A percentile compares a stretch with the other conserved stretches of the same genome.
Conservation (phyloP, 257 asterid species). For the Marsdenia floribunda region DNA sequence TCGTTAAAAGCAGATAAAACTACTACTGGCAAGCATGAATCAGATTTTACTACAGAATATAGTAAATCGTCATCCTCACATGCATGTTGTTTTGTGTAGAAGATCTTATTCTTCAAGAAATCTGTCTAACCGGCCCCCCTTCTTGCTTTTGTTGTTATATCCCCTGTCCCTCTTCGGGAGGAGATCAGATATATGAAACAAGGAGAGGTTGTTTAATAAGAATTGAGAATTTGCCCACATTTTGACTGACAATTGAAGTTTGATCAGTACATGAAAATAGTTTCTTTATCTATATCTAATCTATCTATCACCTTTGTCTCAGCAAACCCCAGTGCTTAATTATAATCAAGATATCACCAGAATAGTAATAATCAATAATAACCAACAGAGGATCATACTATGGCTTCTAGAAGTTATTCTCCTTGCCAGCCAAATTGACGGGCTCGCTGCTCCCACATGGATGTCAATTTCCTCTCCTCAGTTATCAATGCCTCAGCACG, state of each 20-base stretch:
- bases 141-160: not conserved
- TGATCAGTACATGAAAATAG: not conserved
- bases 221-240: not conserved
- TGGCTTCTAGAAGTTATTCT: not conserved
- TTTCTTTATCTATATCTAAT: not conserved
- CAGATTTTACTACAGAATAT: not conserved
- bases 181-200: not conserved
- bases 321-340: not conserved
- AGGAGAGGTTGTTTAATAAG: not conserved
- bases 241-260: not conserved
- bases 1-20: not conserved
- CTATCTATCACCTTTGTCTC: not conserved
- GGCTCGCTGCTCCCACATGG: conserved; percentile 43
- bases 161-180: not conserved
- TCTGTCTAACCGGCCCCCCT: not conserved
- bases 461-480: conserved; percentile 59
- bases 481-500: conserved; percentile 46
- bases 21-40: not conserved
- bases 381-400: not conserved
- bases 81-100: not conserved
- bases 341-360: not conserved
- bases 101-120: not conserved
- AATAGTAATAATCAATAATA: not conserved
- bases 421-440: conserved; percentile 3
- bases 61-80: not conserved